phyloP scores from a whole-genome alignment of 169 alveolate genomes.

The Toxoplasma gondii region DNA sequence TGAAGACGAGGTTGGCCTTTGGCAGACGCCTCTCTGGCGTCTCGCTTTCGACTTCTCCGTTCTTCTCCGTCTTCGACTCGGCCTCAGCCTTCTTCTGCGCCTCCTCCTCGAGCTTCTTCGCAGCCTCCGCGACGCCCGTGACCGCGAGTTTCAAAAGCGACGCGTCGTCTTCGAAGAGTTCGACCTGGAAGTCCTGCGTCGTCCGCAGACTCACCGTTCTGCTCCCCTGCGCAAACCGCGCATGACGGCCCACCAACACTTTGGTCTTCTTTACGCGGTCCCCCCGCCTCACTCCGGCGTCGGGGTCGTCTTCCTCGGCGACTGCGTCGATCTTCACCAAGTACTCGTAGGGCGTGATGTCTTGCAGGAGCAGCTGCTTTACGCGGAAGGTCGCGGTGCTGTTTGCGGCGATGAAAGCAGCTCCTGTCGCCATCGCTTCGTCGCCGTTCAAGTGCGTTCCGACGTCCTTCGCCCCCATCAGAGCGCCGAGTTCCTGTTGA shows the following conservation, averaged over 20 bases:
- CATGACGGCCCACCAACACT: background rate
- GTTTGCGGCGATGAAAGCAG: constrained; percentile 71
- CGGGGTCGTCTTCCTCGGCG: constrained; percentile 26
- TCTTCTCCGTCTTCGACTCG: constrained; percentile 45
- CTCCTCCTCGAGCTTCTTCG: constrained; percentile 27
- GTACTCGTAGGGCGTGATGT: constrained; percentile 52
- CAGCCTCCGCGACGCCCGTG: constrained; percentile 53
- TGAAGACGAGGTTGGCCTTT: constrained; percentile 22
- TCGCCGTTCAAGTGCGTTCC: constrained; percentile 70
- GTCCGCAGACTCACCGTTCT: background rate
- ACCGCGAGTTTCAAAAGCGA: constrained; percentile 1
- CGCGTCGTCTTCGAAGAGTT: constrained; percentile 40
- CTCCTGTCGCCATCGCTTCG: constrained; percentile 73
- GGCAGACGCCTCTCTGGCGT: background rate
- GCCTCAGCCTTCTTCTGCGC: constrained; percentile 1
- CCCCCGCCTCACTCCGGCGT: background rate
- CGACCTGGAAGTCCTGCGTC: constrained; percentile 16
- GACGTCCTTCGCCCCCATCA: background rate
- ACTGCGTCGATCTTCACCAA: constrained; percentile 15
- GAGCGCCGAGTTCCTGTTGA: constrained; percentile 11
- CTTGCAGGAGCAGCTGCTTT: constrained; percentile 36
- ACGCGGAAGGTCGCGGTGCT: constrained; percentile 62
- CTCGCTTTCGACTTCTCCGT: background rate
- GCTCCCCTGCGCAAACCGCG: background rate
- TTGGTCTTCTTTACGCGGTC: constrained; percentile 23